Evolutionary conservation across 2,329 filamentous ascomycete species (phyloP), one percentile per base, ranked within the genome.

Genomic region (Chaetoscypha palmicola): DNA sequence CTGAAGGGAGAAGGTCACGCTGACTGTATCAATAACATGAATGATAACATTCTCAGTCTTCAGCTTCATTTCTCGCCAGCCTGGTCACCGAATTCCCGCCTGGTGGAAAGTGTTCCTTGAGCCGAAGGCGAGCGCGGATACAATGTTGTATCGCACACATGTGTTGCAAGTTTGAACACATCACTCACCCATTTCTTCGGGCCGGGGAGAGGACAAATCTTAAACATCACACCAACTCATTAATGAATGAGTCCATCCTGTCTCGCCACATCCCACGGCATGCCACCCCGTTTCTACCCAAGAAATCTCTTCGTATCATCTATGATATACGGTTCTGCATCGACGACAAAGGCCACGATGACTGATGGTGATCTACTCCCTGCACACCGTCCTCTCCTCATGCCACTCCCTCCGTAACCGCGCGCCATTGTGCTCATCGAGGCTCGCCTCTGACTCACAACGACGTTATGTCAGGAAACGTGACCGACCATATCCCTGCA

Each of bases 381-480:
- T 14, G 20, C 34, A 37, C 20, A 16, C 34, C 20, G 16, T 21
- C 12, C 34, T 19, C n/a, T 37, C 20, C 19, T 19, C 34, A 19
- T 12, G 34, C 23, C 16, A 19, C 12, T 14, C 32, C 37, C 38
- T 38, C 39, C 33, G 20, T 46, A 42, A 46, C 44, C 44, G 44
- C 44, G 44, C 44, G 44, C 44, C 38, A 42, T 46, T 35, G 24
- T 33, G 20, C 34, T 37, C n/a, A n/a, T 19, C 10, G 10, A 12
- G 7, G 14, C 16, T 11, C 19, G n/a, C 16, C 10, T 19, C 20
- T 11, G 8, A 10, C 20, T 37, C 17, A 19, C 34, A n/a, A n/a
- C n/a, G n/a, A n/a, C n/a, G n/a, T n/a, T n/a, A n/a, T n/a, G n/a
- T 37, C 34, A 37, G 12, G 12, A 21, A n/a, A 4, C 11, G 16